Evolutionary conservation across 768 basidiomycete species (phyloP), one percentile per base, ranked within the genome.

Genomic region (Mrakia hoshinonis): DNA sequence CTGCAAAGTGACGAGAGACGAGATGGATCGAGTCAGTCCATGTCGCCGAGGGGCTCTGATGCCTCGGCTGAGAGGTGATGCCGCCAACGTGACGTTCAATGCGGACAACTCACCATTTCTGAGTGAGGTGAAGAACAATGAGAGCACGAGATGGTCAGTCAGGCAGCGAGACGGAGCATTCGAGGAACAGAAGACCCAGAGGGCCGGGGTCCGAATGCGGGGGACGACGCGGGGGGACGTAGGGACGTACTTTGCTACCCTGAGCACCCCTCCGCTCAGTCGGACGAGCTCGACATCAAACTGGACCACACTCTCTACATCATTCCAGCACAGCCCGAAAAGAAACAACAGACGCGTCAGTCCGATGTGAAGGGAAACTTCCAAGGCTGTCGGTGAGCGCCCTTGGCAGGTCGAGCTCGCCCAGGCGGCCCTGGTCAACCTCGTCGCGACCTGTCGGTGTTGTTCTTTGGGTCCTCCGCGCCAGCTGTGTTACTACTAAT

Each of bases 241-340:
- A 71, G 66, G n/a, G 43, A 43, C 67, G 22, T 73, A 68, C 67
- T 73, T 73, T 3, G 67, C 72, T 4, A 73, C 72, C 20, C 68
- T 34, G 3, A 73, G 43, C 3, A 73, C 36, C 36, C 72, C 72
- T 4, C 29, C 68, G 2, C 48, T 67, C 3, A 73, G 60, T 20
- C 72, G 43, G 34, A 73, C 26, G 26, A 73, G 67, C 67, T 73
- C 72, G 31, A 73, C 62, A 26, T 73, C 72, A 52, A 73, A 73
- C 72, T 68, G 67, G 9, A 73, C 58, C 15, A 73, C 47, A 15
- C 47, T 36, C 48, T 60, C 72, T 73, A 60, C n/a, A n/a, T n/a
- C n/a, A n/a, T n/a, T n/a, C n/a, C n/a, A n/a, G n/a, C n/a, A n/a
- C n/a, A n/a, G n/a, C n/a, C 15, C 43, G 52, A n/a, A 20, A 62